Evolutionary conservation across 1,139 yeast species (phyloP).

Genomic region (Geotrichum candidum): DNA sequence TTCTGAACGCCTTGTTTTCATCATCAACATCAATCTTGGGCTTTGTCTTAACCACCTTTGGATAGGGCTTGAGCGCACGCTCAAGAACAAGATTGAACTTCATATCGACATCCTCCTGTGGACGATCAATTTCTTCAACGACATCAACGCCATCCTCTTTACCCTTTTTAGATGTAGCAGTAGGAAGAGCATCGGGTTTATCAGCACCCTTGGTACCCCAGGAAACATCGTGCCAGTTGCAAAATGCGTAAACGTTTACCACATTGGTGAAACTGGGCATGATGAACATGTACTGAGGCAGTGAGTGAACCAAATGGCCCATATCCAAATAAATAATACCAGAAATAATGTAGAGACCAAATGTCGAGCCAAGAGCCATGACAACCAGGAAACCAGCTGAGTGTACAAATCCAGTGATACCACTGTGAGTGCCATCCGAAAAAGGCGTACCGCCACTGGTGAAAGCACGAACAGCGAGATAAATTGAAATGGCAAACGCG

Average conservation of each 20-base stretch:
- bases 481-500: conserved; percentile 36
- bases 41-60: conserved; percentile 30
- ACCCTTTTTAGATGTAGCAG: conserved; percentile 45
- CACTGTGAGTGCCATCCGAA: conserved; percentile 22
- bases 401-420: conserved; percentile 32
- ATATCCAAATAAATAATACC: conserved; percentile 75
- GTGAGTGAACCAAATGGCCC: conserved; percentile 88
- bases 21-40: conserved; percentile 38
- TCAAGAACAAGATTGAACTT: conserved; percentile 41
- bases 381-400: conserved; percentile 48
- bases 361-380: conserved; percentile 83
- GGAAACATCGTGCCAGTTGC: conserved; percentile 92
- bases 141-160: conserved; percentile 65
- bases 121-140: conserved; percentile 64
- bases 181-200: conserved; percentile 55
- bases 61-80: conserved; percentile 42
- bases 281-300: conserved; percentile 76
- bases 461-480: conserved; percentile 37
- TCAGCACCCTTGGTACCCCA: conserved; percentile 97
- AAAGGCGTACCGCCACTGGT: conserved; percentile 17
- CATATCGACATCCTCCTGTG: conserved; percentile 59
- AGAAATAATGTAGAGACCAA: conserved; percentile 77
- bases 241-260: conserved; percentile 70
- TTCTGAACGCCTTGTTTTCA: conserved; percentile 66
- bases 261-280: conserved; percentile 89